Percentiles rank a stretch among this genome's conserved stretches.
Evolutionary conservation across 202 grass and related monocot species (phyloP).

Genomic region (Dendrocalamus latiflorus): DNA sequence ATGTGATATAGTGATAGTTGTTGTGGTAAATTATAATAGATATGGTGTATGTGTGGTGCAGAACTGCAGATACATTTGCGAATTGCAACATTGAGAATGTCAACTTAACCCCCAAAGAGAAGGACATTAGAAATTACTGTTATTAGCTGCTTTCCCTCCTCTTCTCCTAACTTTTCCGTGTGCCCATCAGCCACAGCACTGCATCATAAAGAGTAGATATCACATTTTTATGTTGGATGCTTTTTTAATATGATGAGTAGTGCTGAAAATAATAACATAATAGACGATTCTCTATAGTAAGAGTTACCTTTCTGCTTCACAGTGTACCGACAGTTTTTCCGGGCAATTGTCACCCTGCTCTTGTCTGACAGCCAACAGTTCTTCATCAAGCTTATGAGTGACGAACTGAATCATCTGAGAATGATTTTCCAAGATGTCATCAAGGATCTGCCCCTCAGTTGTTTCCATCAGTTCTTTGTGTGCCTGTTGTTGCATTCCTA

Average conservation of each 20-base stretch:
- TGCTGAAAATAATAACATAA: neutral
- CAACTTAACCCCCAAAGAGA: neutral
- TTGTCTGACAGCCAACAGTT: neutral
- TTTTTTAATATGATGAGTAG: neutral
- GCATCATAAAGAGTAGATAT: conserved; percentile 18
- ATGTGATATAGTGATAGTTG: neutral
- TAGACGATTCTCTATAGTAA: neutral
- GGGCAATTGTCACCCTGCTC: conserved; percentile 9
- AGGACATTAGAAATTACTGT: conserved; percentile 22
- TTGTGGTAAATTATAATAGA: neutral
- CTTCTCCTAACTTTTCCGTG: neutral
- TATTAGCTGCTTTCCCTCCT: conserved; percentile 4
- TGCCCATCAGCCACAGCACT: conserved; percentile 17
- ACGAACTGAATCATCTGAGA: neutral
- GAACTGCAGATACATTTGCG: neutral
- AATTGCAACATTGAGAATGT: neutral
- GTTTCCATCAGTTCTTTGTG: neutral
- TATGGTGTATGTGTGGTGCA: neutral
- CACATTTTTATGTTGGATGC: neutral
- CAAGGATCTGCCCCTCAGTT: neutral
- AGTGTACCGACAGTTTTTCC: neutral
- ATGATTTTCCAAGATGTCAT: neutral
- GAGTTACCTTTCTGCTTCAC: conserved; percentile 23
- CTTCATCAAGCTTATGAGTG: conserved; percentile 9
- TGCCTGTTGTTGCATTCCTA: neutral